These are phyloP conservation scores for Globisporangium iwayamae DNA, from an alignment of 352 stramenopile species.

Conservation along the genomic window DNA sequence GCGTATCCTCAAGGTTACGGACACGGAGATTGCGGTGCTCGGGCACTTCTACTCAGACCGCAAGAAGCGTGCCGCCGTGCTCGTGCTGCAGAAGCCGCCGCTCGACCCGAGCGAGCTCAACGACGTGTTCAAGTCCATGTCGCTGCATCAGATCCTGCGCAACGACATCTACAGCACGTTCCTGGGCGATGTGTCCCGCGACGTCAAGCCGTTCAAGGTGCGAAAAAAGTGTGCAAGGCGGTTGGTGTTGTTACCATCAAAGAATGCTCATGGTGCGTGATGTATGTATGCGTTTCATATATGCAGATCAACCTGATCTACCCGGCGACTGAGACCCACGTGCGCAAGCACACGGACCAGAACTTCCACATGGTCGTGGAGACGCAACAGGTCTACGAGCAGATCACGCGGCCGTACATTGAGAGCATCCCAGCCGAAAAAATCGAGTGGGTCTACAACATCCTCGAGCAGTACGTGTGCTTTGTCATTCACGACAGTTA, in stretches of 20 bases:
- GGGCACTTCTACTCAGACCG: conserved; percentile 66
- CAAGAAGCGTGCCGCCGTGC: conserved; percentile 54
- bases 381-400: conserved; percentile 73
- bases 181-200: conserved; percentile 58
- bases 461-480: conserved; percentile 70
- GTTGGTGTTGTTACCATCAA: too few relatives aligned
- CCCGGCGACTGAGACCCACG: conserved; percentile 72
- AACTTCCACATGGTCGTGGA: conserved; percentile 82
- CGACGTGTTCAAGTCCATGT: conserved; percentile 47
- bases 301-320: conserved; percentile 77
- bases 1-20: conserved; percentile 62
- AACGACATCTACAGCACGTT: conserved; percentile 88
- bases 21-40: conserved; percentile 63
- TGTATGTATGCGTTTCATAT: neutral
- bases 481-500: neutral
- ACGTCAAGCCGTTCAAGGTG: conserved; percentile 76
- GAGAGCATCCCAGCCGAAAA: conserved; percentile 69
- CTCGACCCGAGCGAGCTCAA: conserved; percentile 48
- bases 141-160: conserved; percentile 59
- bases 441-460: conserved; percentile 89
- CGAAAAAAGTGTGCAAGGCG: too few relatives aligned
- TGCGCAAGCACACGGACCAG: conserved; percentile 84
- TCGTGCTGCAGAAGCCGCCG: conserved; percentile 62
- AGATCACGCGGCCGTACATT: conserved; percentile 72
- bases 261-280: neutral